phyloP scores from a whole-genome alignment of 768 basidiomycete species.

The Auriscalpium microsporum region DNA sequence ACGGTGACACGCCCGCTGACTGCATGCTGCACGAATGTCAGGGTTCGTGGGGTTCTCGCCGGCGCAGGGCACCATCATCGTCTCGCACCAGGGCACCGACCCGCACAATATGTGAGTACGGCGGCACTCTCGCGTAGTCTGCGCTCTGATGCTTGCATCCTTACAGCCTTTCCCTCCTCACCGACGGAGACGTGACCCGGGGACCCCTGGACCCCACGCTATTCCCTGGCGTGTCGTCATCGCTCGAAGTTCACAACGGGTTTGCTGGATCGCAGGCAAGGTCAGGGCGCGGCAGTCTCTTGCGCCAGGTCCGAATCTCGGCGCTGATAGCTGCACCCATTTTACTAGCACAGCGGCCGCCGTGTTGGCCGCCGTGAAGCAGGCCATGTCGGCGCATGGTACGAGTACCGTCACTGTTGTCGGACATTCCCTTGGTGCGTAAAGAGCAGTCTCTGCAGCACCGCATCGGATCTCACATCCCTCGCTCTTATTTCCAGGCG shows the following conservation, averaged over 20 bases:
- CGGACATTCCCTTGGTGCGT: slow-evolving; percentile 8
- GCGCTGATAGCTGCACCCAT: not conserved
- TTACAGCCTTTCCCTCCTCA: not conserved
- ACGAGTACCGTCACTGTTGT: slow-evolving; percentile 2
- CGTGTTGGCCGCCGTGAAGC: slow-evolving; percentile 2
- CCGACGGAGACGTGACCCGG: not conserved
- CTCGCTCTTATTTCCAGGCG: not conserved
- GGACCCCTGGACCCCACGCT: not conserved
- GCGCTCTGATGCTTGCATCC: not conserved
- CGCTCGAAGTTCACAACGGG: not conserved
- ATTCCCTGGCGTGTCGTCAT: not conserved
- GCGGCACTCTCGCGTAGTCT: not conserved
- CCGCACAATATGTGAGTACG: not conserved
- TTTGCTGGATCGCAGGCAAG: not conserved
- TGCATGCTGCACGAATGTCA: not conserved
- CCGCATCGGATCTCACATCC: not conserved
- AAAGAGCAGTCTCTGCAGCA: not conserved
- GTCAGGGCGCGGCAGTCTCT: not conserved
- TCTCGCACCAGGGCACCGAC: not conserved
- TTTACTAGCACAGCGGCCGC: slow-evolving; percentile 1
- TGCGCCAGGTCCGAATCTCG: too few species aligned
- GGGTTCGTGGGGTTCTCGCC: not conserved
- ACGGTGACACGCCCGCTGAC: not conserved
- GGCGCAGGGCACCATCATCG: not conserved
- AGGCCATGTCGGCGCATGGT: not conserved